Conservation (phyloP, 2,329 filamentous ascomycete genomes). For the Hypoxylon sp. region DNA sequence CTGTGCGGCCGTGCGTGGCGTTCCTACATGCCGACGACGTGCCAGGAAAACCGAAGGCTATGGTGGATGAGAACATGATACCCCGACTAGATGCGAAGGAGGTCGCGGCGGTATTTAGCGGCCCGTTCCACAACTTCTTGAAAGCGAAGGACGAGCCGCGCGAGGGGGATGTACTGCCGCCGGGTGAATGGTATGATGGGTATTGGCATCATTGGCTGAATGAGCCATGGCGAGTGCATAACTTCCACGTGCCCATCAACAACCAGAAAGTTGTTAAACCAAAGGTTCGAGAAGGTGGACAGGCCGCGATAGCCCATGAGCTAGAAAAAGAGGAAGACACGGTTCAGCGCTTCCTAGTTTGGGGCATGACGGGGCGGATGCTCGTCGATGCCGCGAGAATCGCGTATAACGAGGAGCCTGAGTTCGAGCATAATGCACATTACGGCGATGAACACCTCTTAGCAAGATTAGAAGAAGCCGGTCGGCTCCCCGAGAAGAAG, state of each 20-base stretch:
- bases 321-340: slow-evolving; percentile 58
- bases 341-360: slow-evolving; percentile 80
- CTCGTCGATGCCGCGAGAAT: slow-evolving; percentile 88
- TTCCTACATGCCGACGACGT: slow-evolving; percentile 76
- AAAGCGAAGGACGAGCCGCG: slow-evolving; percentile 67
- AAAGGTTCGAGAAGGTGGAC: slow-evolving; percentile 46
- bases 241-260: slow-evolving; percentile 88
- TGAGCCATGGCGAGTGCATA: slow-evolving; percentile 85
- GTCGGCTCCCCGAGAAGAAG: slow-evolving; percentile 62
- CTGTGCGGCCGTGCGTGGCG: slow-evolving; percentile 81
- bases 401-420: slow-evolving; percentile 84
- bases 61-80: slow-evolving; percentile 78
- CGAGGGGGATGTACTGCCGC: slow-evolving; percentile 57
- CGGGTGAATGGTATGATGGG: slow-evolving; percentile 85
- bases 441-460: slow-evolving; percentile 69
- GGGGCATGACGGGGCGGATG: slow-evolving; percentile 94
- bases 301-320: slow-evolving; percentile 46
- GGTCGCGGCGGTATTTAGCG: slow-evolving; percentile 94
- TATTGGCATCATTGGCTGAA: slow-evolving; percentile 85
- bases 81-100: slow-evolving; percentile 89
- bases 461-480: slow-evolving; percentile 59
- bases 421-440: slow-evolving; percentile 77
- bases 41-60: slow-evolving; percentile 52
- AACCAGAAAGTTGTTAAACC: slow-evolving; percentile 77
- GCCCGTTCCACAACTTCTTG: slow-evolving; percentile 88